These are phyloP conservation scores for Russula earlei DNA, from an alignment of 768 basidiomycete genomes.

Conservation along the genomic window DNA sequence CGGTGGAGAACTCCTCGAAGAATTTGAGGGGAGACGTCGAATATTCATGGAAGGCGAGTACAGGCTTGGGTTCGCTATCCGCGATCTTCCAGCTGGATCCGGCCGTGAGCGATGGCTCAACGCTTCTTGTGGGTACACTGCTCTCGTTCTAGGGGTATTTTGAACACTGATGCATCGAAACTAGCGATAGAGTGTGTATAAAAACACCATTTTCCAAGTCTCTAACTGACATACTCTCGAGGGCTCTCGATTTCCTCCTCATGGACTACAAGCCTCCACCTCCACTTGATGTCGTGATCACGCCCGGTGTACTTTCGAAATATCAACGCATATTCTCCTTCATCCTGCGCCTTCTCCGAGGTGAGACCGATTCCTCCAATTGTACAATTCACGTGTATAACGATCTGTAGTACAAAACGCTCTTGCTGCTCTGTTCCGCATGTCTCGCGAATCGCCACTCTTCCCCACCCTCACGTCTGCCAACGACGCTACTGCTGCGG, in stretches of 20 bases:
- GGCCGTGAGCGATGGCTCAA: slow-evolving; percentile 72
- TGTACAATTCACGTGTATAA: neutral
- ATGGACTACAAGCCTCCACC: slow-evolving; percentile 84
- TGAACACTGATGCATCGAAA: neutral
- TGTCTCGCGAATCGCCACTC: slow-evolving; percentile 41
- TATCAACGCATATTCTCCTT: slow-evolving; percentile 81
- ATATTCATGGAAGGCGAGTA: slow-evolving; percentile 56
- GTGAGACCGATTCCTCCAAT: slow-evolving; percentile 30
- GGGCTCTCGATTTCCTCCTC: slow-evolving; percentile 83
- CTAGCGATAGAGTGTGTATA: slow-evolving; percentile 30
- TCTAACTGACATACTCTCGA: slow-evolving; percentile 25
- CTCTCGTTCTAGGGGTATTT: neutral
- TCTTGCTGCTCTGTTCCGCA: slow-evolving; percentile 52
- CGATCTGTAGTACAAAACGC: slow-evolving; percentile 53
- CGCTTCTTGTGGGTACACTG: slow-evolving; percentile 57
- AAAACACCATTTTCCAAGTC: neutral
- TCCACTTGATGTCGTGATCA: slow-evolving; percentile 66
- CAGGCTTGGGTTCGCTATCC: slow-evolving; percentile 77
- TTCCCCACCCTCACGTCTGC: slow-evolving; percentile 51
- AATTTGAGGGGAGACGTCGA: neutral
- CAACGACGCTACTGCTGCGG: slow-evolving; percentile 45
- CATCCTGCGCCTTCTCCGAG: slow-evolving; percentile 69
- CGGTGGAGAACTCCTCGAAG: neutral
- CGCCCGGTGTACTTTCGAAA: slow-evolving; percentile 63
- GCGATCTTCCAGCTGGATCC: slow-evolving; percentile 54